Base-by-base conservation (phyloP, 108 stramenopile species). In the Pseudonitzschia multistriata region DNA sequence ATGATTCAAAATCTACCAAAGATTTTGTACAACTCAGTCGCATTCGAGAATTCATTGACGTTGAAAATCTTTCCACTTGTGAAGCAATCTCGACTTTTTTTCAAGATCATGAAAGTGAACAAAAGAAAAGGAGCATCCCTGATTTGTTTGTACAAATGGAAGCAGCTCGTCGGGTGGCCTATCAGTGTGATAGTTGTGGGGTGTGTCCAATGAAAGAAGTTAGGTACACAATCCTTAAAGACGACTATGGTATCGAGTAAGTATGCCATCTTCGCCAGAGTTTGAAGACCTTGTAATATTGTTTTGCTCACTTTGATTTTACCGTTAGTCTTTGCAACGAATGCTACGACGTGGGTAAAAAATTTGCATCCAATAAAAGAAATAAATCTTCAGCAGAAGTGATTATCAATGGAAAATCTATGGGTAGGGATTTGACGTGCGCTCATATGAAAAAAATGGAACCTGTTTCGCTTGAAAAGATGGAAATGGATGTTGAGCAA, bases 151-250 rank as follows among this genome's bases (percentile, higher is more conserved):
- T 33, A 22, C 35, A 55, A 29, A 52, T 80, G 47, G 65, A 74
- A 49, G 40, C 47, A 15, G 25, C 66, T 31, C 37, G 73, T 27
- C 42, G 67, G 10, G 66, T 77, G 24, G 71, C 82, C 0, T 88
- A 89, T 68, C 79, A 86, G 70, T 93, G 92, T 42, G 92, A 90
- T 74, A 77, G 85, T 42, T 93, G 92, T 72, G 57, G 70, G 11
- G 34, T 70, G 0, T 86, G 81, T 48, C 92, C 92, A 1, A 88
- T 93, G 45, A 84, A 70, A 53, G 78, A 73, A 21, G 65, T 69
- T 21, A 65, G 88, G 8, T 93, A 80, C 49, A 82, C 84, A 29
- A 49, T 89, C 28, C 64, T 75, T 61, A 85, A 76, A 71, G 85
- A 71, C 33, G 82, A 81, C 22, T 57, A 81, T 37, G 91, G 87